Base-by-base conservation (phyloP, 2,329 filamentous ascomycete genomes). In the Cordyceps cateniannulata region DNA sequence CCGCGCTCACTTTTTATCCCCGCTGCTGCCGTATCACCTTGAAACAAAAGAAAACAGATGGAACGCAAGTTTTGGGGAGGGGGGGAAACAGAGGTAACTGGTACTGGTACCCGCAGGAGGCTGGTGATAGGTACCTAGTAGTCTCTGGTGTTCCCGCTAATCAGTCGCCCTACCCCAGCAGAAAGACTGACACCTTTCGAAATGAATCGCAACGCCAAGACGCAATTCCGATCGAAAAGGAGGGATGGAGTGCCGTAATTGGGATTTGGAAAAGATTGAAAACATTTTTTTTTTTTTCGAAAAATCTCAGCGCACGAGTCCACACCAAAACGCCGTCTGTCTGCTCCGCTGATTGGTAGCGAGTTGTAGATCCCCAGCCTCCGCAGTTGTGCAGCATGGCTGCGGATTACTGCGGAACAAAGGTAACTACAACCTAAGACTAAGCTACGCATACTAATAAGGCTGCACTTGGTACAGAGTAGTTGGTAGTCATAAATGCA, bases 311-410 rank as follows among this genome's bases (percentile, higher is more conserved):
- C 12, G 6, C 5, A 7, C 3, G 10, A 29, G 27, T n/a, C 52
- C 40, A n/a, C 53, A 32, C 40, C 25, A n/a, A 44, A 24, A 5
- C 14, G 18, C 44, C 44, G 32, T 48, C 53, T 47, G 42, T 48
- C 44, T 29, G 27, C 53, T n/a, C n/a, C n/a, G 53, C 54, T 57
- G 54, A 49, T 49, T 57, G 42, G 54, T 24, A 40, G 25, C 44
- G 5, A 27, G 3, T 10, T 49, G 44, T 49, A 38, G 54, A 57
- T 57, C 54, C 54, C 54, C 54, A 57, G 45, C 54, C 54, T 57
- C 54, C 54, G 54, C 54, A 8, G 44, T 48, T 16, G 44, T 49
- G 54, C 54, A 56, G 53, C 32, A 35, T 47, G 40, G 53, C 53
- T 56, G 53, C 38, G 7, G 38, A 42, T 12, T 35, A 35, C 32